Percentiles rank a stretch among this genome's conserved stretches.
Conservation (phyloP, 2,329 filamentous ascomycete genomes). For the Arthrobotrys musiformis region DNA sequence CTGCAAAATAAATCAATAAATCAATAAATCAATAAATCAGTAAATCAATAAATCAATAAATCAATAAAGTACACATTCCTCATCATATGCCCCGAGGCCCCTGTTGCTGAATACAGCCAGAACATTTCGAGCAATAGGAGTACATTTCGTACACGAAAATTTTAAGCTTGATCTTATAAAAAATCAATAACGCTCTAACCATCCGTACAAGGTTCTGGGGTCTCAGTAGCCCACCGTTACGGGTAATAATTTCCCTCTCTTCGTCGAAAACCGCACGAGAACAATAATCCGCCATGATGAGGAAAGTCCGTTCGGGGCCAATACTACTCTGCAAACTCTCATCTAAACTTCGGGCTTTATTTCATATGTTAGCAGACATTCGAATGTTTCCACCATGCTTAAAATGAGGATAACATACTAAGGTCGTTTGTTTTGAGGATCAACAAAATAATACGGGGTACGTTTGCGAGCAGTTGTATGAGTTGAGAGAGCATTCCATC, state of each 20-base stretch:
- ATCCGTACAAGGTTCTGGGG: slow-evolving; percentile 68
- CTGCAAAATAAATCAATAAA: no score
- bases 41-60: no score
- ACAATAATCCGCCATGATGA: slow-evolving; percentile 77
- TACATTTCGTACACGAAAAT: slow-evolving; percentile 40
- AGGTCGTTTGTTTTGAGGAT: slow-evolving; percentile 98
- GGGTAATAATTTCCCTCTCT: slow-evolving; percentile 70
- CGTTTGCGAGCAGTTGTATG: slow-evolving; percentile 85
- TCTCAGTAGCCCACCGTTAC: slow-evolving; percentile 69
- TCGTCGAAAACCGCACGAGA: slow-evolving; percentile 74
- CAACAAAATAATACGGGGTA: slow-evolving; percentile 89
- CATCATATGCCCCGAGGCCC: neutral
- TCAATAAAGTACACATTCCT: no score
- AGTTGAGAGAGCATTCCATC: slow-evolving; percentile 90
- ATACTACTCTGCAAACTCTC: slow-evolving; percentile 83
- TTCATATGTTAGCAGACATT: neutral
- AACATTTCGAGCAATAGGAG: slow-evolving; percentile 7
- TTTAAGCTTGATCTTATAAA: slow-evolving; percentile 31
- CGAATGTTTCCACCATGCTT: neutral
- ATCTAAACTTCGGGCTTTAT: slow-evolving; percentile 78
- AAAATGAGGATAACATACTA: slow-evolving; percentile 63
- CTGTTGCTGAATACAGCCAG: neutral
- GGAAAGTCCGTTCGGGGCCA: slow-evolving; percentile 73
- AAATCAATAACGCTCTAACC: slow-evolving; percentile 20
- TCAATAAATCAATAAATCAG: no score